These are phyloP conservation scores for Arxiozyma telluris DNA, from an alignment of 1,139 yeast species.

Conservation along the genomic window DNA sequence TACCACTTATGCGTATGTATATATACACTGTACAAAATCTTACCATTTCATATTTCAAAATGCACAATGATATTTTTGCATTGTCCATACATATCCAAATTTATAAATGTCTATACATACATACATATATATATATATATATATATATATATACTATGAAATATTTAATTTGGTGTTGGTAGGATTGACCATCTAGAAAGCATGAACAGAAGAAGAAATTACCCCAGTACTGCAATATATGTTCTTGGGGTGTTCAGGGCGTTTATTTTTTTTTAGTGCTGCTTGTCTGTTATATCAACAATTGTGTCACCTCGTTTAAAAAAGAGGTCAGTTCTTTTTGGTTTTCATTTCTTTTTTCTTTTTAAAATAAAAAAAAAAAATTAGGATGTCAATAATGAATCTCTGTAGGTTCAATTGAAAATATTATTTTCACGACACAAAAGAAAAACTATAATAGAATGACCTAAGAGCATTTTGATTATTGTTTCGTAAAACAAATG, in stretches of 20 bases:
- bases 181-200: not conserved
- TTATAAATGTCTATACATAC: no score
- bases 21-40: not conserved
- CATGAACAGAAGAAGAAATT: no score
- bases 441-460: no score
- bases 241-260: not conserved
- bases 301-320: not conserved
- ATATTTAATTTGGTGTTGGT: no score
- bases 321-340: not conserved
- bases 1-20: no score
- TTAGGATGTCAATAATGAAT: not conserved
- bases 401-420: not conserved
- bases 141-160: no score
- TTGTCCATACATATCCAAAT: not conserved
- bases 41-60: not conserved
- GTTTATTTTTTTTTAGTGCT: no score
- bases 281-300: not conserved
- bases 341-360: not conserved
- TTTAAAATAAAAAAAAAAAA: no score
- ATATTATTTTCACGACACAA: not conserved
- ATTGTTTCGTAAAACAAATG: not conserved
- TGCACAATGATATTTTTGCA: not conserved
- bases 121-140: no score
- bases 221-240: not conserved
- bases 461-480: not conserved